Evolutionary conservation across 352 stramenopile species (phyloP).

Genomic region (Thalassiosira mediterranea): DNA sequence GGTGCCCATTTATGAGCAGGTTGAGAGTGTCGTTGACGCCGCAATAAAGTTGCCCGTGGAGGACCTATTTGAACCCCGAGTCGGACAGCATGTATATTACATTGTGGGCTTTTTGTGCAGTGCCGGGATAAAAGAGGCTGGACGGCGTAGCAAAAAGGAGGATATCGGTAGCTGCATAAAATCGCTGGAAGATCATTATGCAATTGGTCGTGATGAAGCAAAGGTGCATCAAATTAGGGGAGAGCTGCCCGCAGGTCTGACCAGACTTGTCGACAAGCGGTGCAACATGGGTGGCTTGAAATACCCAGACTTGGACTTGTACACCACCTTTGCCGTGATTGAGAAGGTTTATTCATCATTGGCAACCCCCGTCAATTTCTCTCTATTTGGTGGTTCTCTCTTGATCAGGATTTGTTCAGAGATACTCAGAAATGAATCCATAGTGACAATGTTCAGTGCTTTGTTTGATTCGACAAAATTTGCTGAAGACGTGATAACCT

Average conservation of each 20-base stretch:
- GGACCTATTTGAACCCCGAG: conserved; percentile 12
- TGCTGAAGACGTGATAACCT: conserved; percentile 5
- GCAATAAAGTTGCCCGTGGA: not conserved
- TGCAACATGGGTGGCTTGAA: conserved; percentile 14
- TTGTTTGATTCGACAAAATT: conserved; percentile 20
- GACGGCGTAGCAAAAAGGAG: conserved; percentile 3
- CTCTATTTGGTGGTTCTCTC: conserved; percentile 15
- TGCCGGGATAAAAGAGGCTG: conserved; percentile 19
- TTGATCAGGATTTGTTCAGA: conserved; percentile 14
- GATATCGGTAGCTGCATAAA: conserved; percentile 31
- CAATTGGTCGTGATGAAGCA: conserved; percentile 9
- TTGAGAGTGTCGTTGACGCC: conserved; percentile 1
- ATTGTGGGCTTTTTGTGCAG: conserved; percentile 23
- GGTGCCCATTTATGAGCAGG: conserved; percentile 12
- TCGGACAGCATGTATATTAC: conserved; percentile 30
- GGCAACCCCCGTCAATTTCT: conserved; percentile 18
- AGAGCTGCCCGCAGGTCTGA: conserved; percentile 2
- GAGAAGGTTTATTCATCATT: conserved; percentile 26
- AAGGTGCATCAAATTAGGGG: conserved; percentile 1
- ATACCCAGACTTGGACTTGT: conserved; percentile 23
- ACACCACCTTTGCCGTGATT: conserved; percentile 22
- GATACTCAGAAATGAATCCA: conserved; percentile 14
- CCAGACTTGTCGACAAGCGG: conserved; percentile 23
- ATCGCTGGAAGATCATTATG: conserved; percentile 11
- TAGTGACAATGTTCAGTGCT: conserved; percentile 14